These are phyloP conservation scores for Bathelium albidoporum DNA, from an alignment of 495 filamentous ascomycete genomes.

Conservation along the genomic window DNA sequence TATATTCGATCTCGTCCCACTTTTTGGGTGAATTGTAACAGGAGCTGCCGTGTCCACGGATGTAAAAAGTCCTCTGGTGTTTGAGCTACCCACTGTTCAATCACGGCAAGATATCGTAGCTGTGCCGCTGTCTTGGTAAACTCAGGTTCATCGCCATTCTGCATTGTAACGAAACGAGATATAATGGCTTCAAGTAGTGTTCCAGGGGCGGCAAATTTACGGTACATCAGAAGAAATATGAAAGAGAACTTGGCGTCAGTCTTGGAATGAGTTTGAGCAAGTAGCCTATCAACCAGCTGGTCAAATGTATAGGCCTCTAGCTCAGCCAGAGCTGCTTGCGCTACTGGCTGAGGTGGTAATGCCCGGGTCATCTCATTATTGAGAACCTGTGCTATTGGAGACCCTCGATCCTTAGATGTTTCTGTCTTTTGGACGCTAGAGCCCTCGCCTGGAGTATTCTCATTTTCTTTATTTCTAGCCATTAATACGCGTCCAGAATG, in stretches of 20 bases:
- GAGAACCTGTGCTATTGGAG: background rate
- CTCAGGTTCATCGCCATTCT: constrained; percentile 42
- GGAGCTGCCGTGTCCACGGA: constrained; percentile 56
- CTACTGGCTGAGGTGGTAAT: background rate
- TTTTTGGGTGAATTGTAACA: constrained; percentile 60
- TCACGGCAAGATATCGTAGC: constrained; percentile 67
- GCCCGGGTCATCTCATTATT: constrained; percentile 24
- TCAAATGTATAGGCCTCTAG: constrained; percentile 49
- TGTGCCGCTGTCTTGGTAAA: constrained; percentile 69
- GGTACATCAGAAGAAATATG: constrained; percentile 87
- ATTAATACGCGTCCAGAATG: constrained; percentile 19
- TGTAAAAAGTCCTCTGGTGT: constrained; percentile 91
- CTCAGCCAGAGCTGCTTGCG: background rate
- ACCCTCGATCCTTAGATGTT: background rate
- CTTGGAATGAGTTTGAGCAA: constrained; percentile 72
- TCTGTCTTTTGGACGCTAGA: background rate
- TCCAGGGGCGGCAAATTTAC: constrained; percentile 78
- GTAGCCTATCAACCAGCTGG: constrained; percentile 76
- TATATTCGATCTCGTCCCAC: constrained; percentile 64
- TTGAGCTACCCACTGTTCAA: constrained; percentile 78
- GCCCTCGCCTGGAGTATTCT: background rate
- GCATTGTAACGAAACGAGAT: constrained; percentile 54
- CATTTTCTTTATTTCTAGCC: background rate
- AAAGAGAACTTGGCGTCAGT: constrained; percentile 73
- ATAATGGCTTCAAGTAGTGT: constrained; percentile 66